Evolutionary conservation across 2,329 filamentous ascomycete species (phyloP).

Genomic region (Neobulgaria alba): DNA sequence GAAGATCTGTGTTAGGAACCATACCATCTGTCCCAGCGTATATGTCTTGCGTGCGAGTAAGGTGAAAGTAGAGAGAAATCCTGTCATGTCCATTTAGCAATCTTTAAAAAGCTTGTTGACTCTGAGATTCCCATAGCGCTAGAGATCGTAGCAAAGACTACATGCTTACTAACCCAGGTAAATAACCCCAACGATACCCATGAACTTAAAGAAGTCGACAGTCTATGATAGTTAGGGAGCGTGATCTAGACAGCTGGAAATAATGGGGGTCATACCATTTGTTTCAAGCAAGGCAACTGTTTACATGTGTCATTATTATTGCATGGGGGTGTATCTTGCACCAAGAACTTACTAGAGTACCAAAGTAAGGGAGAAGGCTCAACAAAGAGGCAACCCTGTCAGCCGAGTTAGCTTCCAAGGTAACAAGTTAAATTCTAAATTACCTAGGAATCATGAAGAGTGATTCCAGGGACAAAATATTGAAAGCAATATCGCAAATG

Average conservation of each 20-base stretch:
- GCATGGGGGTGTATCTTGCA: not conserved
- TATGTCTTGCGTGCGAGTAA: constrained; percentile 66
- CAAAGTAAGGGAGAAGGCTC: constrained; percentile 84
- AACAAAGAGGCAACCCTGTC: constrained; percentile 73
- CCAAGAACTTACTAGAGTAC: constrained; percentile 47
- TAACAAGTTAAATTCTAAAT: not conserved
- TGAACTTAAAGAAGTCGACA: constrained; percentile 83
- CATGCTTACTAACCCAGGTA: constrained; percentile 67
- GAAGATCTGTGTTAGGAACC: constrained; percentile 72
- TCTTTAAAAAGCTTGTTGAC: no score
- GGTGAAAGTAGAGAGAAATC: constrained; percentile 82
- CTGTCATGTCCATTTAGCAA: no score
- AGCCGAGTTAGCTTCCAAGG: not conserved
- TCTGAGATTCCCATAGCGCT: no score
- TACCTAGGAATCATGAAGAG: constrained; percentile 76
- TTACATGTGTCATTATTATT: no score
- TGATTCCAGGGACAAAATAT: constrained; percentile 81
- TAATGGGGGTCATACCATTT: constrained; percentile 61
- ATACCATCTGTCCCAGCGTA: constrained; percentile 58
- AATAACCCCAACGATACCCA: constrained; percentile 68
- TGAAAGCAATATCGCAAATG: constrained; percentile 74
- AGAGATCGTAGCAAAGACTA: constrained; percentile 5
- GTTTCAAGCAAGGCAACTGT: constrained; percentile 76
- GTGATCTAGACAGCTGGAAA: no score
- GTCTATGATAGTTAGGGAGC: constrained; percentile 39